phyloP scores from a whole-genome alignment of 108 stramenopile species.

The Skeletonema grethae region DNA sequence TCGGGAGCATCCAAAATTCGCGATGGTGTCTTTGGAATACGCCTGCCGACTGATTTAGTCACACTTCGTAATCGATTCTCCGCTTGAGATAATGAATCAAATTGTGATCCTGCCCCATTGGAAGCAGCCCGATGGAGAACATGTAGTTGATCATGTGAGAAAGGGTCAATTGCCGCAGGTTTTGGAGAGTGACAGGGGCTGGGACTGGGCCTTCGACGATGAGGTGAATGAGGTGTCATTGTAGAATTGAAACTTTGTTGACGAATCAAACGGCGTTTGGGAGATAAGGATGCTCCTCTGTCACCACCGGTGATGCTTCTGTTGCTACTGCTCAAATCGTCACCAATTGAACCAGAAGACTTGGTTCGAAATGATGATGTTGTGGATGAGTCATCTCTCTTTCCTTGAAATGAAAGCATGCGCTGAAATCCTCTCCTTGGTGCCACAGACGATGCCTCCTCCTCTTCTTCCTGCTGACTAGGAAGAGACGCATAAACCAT shows the following conservation, averaged over 20 bases:
- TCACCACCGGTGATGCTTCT: background rate
- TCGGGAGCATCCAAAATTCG: constrained; percentile 98
- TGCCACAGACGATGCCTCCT: background rate
- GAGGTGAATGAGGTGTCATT: constrained; percentile 12
- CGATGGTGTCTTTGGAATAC: constrained; percentile 94
- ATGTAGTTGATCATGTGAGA: constrained; percentile 45
- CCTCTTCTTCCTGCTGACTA: constrained; percentile 19
- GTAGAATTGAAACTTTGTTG: constrained; percentile 4
- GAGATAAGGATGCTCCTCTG: background rate
- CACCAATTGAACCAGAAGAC: constrained; percentile 19
- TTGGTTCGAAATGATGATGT: constrained; percentile 18
- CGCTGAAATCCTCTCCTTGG: constrained; percentile 16
- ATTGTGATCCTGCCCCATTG: constrained; percentile 14
- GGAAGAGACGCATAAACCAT: constrained; percentile 37
- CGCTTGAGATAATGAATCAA: constrained; percentile 37
- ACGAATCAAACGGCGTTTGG: constrained; percentile 4
- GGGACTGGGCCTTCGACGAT: background rate
- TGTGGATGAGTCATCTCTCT: constrained; percentile 12
- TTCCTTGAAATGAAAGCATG: constrained; percentile 44
- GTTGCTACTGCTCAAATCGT: background rate
- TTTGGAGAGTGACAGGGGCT: constrained; percentile 4
- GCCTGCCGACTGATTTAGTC: constrained; percentile 77
- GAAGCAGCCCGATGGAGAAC: constrained; percentile 45
- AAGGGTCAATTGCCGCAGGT: constrained; percentile 26
- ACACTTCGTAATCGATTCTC: constrained; percentile 34